A percentile compares a stretch with the other conserved stretches of the same genome.
phyloP scores from a whole-genome alignment of 148 eudicot genomes.

The Diospyros lotus region DNA sequence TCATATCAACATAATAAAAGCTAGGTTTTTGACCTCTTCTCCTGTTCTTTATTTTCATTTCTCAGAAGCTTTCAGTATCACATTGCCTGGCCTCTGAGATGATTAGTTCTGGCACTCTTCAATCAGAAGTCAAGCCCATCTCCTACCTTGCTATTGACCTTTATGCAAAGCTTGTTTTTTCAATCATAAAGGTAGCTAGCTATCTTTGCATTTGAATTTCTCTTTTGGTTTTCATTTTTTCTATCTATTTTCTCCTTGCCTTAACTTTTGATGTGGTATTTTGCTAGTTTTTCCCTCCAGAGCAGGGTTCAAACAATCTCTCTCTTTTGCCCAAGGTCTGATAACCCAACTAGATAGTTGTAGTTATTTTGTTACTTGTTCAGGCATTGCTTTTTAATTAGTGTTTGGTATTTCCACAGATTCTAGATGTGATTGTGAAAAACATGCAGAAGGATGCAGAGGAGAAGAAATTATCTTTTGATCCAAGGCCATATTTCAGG shows the following conservation, averaged over 20 bases:
- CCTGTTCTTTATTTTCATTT: neutral
- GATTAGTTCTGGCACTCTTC: slow-evolving; percentile 40
- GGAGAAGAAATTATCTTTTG: slow-evolving; percentile 71
- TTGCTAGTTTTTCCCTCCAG: slow-evolving; percentile 67
- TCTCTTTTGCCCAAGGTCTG: slow-evolving; percentile 75
- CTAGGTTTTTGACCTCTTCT: neutral
- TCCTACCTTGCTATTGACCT: slow-evolving; percentile 94
- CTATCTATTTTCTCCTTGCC: neutral
- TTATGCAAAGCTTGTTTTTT: slow-evolving; percentile 74
- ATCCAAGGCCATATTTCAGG: slow-evolving; percentile 93
- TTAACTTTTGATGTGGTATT: slow-evolving; percentile 12
- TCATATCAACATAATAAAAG: neutral
- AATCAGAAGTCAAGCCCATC: slow-evolving; percentile 57
- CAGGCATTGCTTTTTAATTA: neutral
- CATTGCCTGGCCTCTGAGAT: slow-evolving; percentile 74
- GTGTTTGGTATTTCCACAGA: slow-evolving; percentile 28
- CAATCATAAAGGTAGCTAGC: slow-evolving; percentile 77
- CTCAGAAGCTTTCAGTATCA: slow-evolving; percentile 82
- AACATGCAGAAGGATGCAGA: slow-evolving; percentile 79
- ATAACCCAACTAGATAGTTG: slow-evolving; percentile 4
- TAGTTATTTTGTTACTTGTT: neutral
- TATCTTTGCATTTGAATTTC: neutral
- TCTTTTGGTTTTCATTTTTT: slow-evolving; percentile 2
- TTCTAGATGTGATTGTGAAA: slow-evolving; percentile 71
- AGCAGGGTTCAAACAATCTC: slow-evolving; percentile 74